These are phyloP conservation scores for Endotrypanum monterogeii DNA, from an alignment of 208 protist species.

Conservation along the genomic window DNA sequence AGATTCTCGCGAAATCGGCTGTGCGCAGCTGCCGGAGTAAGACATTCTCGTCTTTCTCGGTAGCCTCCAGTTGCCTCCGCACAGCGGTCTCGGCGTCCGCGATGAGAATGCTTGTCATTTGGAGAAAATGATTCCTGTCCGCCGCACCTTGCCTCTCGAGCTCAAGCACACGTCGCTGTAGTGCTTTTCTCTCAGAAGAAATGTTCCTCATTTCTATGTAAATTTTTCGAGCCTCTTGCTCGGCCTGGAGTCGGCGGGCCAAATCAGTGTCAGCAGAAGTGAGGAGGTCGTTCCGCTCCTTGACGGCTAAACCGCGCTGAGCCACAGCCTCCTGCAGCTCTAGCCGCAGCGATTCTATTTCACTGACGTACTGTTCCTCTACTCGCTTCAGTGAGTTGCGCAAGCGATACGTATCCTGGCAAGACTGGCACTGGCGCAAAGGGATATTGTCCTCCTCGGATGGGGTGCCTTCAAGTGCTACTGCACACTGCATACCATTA, in stretches of 20 bases:
- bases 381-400: slow-evolving; percentile 24
- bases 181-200: slow-evolving; percentile 14
- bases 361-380: slow-evolving; percentile 19
- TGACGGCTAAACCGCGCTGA: slow-evolving; percentile 19
- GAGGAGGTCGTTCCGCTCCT: slow-evolving; percentile 33
- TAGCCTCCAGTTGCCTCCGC: not conserved
- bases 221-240: slow-evolving; percentile 23
- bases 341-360: slow-evolving; percentile 23
- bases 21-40: not conserved
- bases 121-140: not conserved
- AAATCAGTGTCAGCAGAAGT: slow-evolving; percentile 6
- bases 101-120: not conserved
- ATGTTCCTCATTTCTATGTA: slow-evolving; percentile 21
- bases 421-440: slow-evolving; percentile 14
- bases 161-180: slow-evolving; percentile 18
- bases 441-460: not conserved
- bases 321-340: slow-evolving; percentile 18
- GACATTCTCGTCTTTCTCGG: not conserved
- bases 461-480: not conserved
- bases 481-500: not conserved
- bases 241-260: slow-evolving; percentile 2
- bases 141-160: not conserved
- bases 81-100: slow-evolving; percentile 7
- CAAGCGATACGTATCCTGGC: slow-evolving; percentile 22
- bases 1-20: not conserved